phyloP scores from a whole-genome alignment of 2,329 filamentous ascomycete genomes.

The Aspergillus jensenii region DNA sequence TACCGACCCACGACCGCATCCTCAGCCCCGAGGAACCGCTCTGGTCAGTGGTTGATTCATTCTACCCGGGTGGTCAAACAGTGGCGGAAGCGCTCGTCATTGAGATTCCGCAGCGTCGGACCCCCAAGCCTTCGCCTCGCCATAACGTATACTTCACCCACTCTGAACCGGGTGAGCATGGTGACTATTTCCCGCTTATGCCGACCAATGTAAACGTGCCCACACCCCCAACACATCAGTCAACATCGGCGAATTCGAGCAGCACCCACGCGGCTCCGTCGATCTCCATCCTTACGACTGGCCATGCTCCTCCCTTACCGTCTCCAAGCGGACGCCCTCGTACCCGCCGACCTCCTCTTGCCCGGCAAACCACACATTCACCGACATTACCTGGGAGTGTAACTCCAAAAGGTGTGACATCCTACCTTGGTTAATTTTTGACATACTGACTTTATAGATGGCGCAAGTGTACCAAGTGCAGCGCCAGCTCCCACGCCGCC shows the following conservation, averaged over 20 bases:
- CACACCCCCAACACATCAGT: slow-evolving; percentile 43
- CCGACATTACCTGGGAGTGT: slow-evolving; percentile 65
- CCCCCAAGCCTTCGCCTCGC: slow-evolving; percentile 77
- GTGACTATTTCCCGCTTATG: slow-evolving; percentile 83
- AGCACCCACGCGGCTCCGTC: slow-evolving; percentile 55
- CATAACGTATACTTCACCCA: slow-evolving; percentile 47
- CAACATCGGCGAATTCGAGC: slow-evolving; percentile 45
- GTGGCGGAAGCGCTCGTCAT: slow-evolving; percentile 90
- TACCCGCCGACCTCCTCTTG: slow-evolving; percentile 58
- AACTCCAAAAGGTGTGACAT: slow-evolving; percentile 42
- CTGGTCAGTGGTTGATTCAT: slow-evolving; percentile 71
- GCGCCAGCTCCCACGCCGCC: slow-evolving; percentile 28
- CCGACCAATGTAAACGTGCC: slow-evolving; percentile 42
- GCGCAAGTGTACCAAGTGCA: slow-evolving; percentile 23
- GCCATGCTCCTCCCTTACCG: slow-evolving; percentile 75
- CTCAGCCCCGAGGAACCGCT: slow-evolving; percentile 87
- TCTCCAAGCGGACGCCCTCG: slow-evolving; percentile 71
- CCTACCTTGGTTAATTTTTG: slow-evolving; percentile 15
- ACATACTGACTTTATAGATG: slow-evolving; percentile 25
- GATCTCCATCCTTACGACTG: slow-evolving; percentile 78
- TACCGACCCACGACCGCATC: slow-evolving; percentile 60
- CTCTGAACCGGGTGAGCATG: slow-evolving; percentile 67
- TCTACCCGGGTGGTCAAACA: slow-evolving; percentile 82
- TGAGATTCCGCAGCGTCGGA: slow-evolving; percentile 74
- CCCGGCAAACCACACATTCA: slow-evolving; percentile 75